Evolutionary conservation across 345 rosid species (phyloP), one percentile per base, ranked within the genome.

Genomic region (Brassica juncea): DNA sequence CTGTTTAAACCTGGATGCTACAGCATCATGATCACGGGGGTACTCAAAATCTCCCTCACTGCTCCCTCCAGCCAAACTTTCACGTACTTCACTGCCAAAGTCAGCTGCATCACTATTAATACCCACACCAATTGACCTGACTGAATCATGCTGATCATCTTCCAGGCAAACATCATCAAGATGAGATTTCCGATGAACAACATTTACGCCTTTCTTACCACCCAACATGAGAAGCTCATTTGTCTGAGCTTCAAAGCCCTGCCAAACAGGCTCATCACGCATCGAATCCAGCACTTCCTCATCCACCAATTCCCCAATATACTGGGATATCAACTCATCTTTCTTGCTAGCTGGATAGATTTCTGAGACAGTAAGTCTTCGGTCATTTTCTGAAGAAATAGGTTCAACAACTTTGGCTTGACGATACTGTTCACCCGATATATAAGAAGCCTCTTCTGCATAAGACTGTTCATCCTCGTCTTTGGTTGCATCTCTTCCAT

Each of bases 71-170:
- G 93, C 85, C 83, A 93, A 84, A 82, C 97, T 93, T 77, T 90
- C 98, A 34, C 95, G 92, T 15, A 89, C 83, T 85, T 93, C 94
- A 84, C 97, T 90, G 68, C 99, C 97, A 55, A 91, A 74, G 80
- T 96, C 99, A 82, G 98, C 98, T 72, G 91, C 92, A 81, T 96
- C 97, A 60, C 97, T 93, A 75, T 88, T 90, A 70, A 96, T 89
- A 55, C 99, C 98, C 61, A 92, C 99, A 77, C 99, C 98, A 75
- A 96, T 96, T 1, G 98, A 96, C 86, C 98, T 86, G 81, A 96
- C 98, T 55, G 97, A 89, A 72, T 92, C 95, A 54, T 87, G 98
- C 74, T 90, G 99, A 85, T 92, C 94, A 67, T 93, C 98, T 84
- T 93, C 92, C 2, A 86, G 63, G 81, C 92, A 86, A 60, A 88